phyloP scores from a whole-genome alignment of 2,329 filamentous ascomycete species.

The Allantophomopsis cytisporea region DNA sequence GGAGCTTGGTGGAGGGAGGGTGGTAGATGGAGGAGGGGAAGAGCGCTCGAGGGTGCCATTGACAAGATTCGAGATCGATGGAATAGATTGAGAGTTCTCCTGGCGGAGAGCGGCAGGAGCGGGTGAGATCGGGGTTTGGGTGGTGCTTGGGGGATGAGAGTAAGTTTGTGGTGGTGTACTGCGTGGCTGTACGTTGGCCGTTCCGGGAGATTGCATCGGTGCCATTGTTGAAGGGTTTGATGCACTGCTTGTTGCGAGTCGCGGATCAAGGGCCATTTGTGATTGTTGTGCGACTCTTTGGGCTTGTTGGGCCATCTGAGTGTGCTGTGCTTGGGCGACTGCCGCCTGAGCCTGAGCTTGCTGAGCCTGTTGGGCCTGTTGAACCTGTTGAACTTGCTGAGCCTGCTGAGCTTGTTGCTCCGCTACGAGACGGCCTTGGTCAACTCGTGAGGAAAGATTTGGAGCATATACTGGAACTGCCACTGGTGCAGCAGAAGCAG shows the following conservation, averaged over 20 bases:
- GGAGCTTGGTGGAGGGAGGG: too few relatives aligned
- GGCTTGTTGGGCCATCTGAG: background rate
- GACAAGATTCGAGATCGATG: slow-evolving; percentile 7
- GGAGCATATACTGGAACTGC: slow-evolving; percentile 16
- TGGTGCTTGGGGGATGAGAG: slow-evolving; percentile 1
- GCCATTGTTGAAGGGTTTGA: background rate
- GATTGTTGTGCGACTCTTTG: background rate
- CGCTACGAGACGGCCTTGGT: slow-evolving; percentile 21
- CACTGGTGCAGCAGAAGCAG: slow-evolving; percentile 11
- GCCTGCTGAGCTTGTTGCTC: slow-evolving; percentile 18
- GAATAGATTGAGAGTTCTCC: slow-evolving; percentile 13
- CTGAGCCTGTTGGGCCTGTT: slow-evolving; percentile 10
- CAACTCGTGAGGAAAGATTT: slow-evolving; percentile 21
- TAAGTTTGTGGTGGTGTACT: background rate
- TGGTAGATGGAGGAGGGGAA: too few relatives aligned
- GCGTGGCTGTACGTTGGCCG: background rate
- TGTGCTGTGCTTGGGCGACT: slow-evolving; percentile 4
- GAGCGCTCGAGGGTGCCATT: background rate
- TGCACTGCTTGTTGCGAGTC: background rate
- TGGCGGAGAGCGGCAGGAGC: background rate
- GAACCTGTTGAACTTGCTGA: slow-evolving; percentile 7
- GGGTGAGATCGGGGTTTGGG: background rate
- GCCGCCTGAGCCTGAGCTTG: slow-evolving; percentile 9
- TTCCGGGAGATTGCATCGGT: background rate
- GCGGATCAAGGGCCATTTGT: background rate